These are phyloP conservation scores for Candida coquimbonensis DNA, from an alignment of 805 yeast genomes.

Conservation along the genomic window DNA sequence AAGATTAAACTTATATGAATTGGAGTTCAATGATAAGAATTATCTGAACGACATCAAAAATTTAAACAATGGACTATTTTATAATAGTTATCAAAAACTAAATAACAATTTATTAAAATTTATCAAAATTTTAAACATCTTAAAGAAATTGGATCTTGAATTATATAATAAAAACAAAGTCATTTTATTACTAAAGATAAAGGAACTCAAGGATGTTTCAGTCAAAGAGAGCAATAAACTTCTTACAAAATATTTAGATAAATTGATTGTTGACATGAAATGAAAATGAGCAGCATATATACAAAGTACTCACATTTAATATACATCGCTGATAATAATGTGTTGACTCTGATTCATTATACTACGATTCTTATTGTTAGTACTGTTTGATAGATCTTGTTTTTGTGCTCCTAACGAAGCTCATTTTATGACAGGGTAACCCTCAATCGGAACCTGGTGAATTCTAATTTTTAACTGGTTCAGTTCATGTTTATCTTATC, in stretches of 20 bases:
- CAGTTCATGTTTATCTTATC: no score
- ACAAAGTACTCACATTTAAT: no score
- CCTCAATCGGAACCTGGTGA: no score
- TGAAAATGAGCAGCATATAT: no score
- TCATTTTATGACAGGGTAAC: no score
- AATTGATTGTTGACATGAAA: not conserved
- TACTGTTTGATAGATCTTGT: no score
- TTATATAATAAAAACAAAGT: not conserved
- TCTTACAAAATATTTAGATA: slow-evolving; percentile 6
- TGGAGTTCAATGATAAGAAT: slow-evolving; percentile 1
- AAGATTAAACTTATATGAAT: not conserved
- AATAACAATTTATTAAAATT: not conserved
- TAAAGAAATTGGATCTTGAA: slow-evolving; percentile 1
- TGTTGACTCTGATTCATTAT: no score
- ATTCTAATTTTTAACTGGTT: no score
- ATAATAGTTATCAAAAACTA: slow-evolving; percentile 5
- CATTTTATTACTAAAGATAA: not conserved
- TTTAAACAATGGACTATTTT: slow-evolving; percentile 10
- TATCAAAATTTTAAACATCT: slow-evolving; percentile 1
- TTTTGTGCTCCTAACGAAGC: no score
- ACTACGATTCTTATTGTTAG: no score
- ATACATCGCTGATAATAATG: no score
- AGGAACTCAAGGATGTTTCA: slow-evolving; percentile 3
- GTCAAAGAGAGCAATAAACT: slow-evolving; percentile 1
- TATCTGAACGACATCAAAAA: slow-evolving; percentile 3